Conservation (phyloP, 176 grass and related monocot species). For the Aechmea fasciata region DNA sequence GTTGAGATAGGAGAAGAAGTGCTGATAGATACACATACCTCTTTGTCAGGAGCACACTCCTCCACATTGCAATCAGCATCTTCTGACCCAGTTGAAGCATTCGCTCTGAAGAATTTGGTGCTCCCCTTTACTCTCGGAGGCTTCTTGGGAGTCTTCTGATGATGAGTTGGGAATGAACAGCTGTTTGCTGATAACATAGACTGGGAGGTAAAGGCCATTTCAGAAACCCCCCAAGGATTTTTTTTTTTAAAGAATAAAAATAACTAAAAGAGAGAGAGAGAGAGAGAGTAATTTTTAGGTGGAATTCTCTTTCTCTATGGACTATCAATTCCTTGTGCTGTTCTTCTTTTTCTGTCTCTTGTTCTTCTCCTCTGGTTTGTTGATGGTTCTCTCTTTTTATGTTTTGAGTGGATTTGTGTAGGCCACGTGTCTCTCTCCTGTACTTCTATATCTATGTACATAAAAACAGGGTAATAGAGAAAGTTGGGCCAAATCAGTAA, state of each 20-base stretch:
- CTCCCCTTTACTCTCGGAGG: slow-evolving; percentile 4
- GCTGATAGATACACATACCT: slow-evolving; percentile 28
- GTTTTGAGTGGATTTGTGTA: slow-evolving; percentile 2
- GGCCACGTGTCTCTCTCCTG: slow-evolving; percentile 4
- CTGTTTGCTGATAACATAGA: slow-evolving; percentile 60
- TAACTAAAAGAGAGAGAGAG: neutral
- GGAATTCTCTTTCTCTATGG: neutral
- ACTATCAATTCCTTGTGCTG: neutral
- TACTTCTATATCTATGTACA: no score
- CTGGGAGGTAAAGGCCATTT: slow-evolving; percentile 65
- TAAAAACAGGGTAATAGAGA: no score
- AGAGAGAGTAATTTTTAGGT: neutral
- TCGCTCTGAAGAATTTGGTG: slow-evolving; percentile 23
- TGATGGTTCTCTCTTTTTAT: neutral
- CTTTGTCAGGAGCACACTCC: slow-evolving; percentile 93
- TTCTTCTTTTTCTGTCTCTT: neutral
- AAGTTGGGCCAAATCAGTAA: no score
- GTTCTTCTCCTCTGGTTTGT: neutral
- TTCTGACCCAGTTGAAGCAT: slow-evolving; percentile 40
- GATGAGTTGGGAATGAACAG: slow-evolving; percentile 33
- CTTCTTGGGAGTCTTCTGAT: slow-evolving; percentile 22
- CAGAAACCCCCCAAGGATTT: no score
- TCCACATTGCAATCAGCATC: slow-evolving; percentile 76
- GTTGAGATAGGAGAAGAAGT: no score
- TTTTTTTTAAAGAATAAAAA: neutral